A percentile compares a stretch with the other conserved stretches of the same genome.
phyloP scores from a whole-genome alignment of 2,329 filamentous ascomycete genomes.

The Aspergillus latus region DNA sequence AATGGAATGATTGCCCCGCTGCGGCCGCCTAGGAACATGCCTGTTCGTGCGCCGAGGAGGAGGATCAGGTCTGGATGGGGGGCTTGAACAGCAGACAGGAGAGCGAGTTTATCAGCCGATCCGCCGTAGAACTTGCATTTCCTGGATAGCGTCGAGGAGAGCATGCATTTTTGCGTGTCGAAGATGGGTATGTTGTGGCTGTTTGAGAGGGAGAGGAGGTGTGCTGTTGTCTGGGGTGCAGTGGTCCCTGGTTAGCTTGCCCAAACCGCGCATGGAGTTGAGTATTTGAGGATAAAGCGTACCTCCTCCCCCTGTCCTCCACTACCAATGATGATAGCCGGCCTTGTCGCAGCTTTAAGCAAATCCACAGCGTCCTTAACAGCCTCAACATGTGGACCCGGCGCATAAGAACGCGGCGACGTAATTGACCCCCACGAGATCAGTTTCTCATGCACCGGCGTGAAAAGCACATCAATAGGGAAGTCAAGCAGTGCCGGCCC shows the following conservation, averaged over 20 bases:
- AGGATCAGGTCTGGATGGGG: slow-evolving; percentile 44
- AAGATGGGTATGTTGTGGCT: slow-evolving; percentile 42
- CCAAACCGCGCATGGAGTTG: neutral
- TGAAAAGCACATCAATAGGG: slow-evolving; percentile 38
- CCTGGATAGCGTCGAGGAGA: slow-evolving; percentile 19
- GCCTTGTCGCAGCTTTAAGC: slow-evolving; percentile 37
- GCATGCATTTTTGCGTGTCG: slow-evolving; percentile 32
- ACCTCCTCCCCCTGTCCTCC: slow-evolving; percentile 28
- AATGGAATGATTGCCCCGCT: slow-evolving; percentile 40
- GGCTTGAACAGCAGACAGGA: slow-evolving; percentile 28
- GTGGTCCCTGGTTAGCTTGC: neutral
- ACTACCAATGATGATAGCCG: slow-evolving; percentile 46
- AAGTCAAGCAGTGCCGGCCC: slow-evolving; percentile 26
- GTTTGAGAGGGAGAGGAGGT: slow-evolving; percentile 36
- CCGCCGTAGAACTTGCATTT: slow-evolving; percentile 38
- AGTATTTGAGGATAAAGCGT: neutral
- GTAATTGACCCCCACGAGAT: slow-evolving; percentile 46
- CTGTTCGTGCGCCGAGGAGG: slow-evolving; percentile 44
- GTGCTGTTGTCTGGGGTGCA: slow-evolving; percentile 24
- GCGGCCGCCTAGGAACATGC: slow-evolving; percentile 43
- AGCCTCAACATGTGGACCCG: slow-evolving; percentile 40
- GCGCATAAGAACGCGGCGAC: slow-evolving; percentile 32
- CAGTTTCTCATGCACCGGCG: slow-evolving; percentile 37
- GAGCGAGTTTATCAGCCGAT: slow-evolving; percentile 35
- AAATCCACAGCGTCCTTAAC: slow-evolving; percentile 35